Evolutionary conservation across 345 rosid genomes (phyloP).

Genomic region (Sisymbrium altissimum): DNA sequence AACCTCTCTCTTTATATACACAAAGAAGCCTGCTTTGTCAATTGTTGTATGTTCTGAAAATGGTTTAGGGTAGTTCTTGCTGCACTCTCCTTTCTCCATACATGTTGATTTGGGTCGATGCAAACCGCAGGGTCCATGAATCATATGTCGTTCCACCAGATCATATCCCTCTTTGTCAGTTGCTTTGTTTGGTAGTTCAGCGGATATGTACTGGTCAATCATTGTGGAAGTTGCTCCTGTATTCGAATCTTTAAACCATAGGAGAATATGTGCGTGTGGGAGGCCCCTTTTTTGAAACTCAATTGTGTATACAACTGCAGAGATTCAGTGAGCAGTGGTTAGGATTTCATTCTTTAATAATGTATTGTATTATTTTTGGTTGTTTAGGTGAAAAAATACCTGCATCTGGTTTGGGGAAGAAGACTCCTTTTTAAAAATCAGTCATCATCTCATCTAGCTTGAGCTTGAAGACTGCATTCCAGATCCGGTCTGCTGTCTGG

Average conservation of each 20-base stretch:
- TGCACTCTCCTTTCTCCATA: not conserved
- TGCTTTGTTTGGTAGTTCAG: not conserved
- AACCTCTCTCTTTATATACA: not conserved
- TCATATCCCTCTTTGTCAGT: not conserved
- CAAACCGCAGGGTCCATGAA: not conserved
- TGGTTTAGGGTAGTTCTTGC: not conserved
- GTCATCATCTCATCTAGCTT: not conserved
- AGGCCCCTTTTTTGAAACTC: not conserved
- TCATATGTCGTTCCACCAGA: not conserved
- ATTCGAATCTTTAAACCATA: not conserved
- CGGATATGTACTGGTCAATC: not conserved
- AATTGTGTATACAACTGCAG: not conserved
- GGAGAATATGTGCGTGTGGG: not conserved
- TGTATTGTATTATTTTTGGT: too few species aligned
- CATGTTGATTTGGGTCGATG: not conserved
- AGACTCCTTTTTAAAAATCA: not conserved
- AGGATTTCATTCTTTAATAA: too few species aligned
- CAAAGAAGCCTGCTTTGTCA: not conserved
- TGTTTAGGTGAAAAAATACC: too few species aligned
- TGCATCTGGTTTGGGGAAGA: too few species aligned
- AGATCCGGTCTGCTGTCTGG: not conserved
- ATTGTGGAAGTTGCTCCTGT: not conserved
- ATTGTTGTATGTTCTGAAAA: not conserved
- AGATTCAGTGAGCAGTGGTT: too few species aligned
- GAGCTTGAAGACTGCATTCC: not conserved